Conservation (phyloP, 78 protist genomes). For the Acrasis kona region DNA sequence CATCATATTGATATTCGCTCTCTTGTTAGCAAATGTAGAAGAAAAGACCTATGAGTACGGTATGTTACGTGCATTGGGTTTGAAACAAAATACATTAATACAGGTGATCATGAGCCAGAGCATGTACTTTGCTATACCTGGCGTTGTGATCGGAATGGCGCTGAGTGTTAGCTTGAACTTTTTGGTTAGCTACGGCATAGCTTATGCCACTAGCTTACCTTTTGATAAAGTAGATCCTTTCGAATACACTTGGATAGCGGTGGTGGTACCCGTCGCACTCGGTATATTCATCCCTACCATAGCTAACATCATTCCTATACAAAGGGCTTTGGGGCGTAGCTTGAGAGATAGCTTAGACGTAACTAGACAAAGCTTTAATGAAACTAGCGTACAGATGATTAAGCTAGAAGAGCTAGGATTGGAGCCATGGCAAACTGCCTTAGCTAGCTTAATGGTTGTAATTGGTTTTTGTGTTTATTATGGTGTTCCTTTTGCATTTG, state of each 20-base stretch:
- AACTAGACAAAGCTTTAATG: slow-evolving; percentile 53
- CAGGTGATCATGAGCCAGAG: slow-evolving; percentile 6
- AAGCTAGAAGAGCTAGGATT: slow-evolving; percentile 65
- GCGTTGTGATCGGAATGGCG: slow-evolving; percentile 44
- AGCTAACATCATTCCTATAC: slow-evolving; percentile 29
- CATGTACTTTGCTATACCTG: slow-evolving; percentile 57
- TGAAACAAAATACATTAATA: slow-evolving; percentile 24
- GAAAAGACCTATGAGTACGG: slow-evolving; percentile 84
- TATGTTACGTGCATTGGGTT: slow-evolving; percentile 83
- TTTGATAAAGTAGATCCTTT: neutral
- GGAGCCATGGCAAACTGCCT: slow-evolving; percentile 28
- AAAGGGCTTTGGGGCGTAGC: slow-evolving; percentile 53
- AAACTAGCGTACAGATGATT: slow-evolving; percentile 51
- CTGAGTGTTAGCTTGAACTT: slow-evolving; percentile 7
- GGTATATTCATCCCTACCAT: slow-evolving; percentile 41
- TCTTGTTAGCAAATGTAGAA: slow-evolving; percentile 68
- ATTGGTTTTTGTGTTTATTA: slow-evolving; percentile 70
- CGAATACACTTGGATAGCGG: neutral
- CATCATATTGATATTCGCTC: slow-evolving; percentile 64
- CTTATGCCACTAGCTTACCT: neutral
- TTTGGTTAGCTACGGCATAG: neutral
- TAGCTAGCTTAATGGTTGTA: slow-evolving; percentile 27
- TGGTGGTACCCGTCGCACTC: slow-evolving; percentile 6
- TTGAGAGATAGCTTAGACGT: slow-evolving; percentile 76
- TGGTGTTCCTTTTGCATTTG: slow-evolving; percentile 59